Evolutionary conservation across 495 filamentous ascomycete genomes (phyloP).

Genomic region (Hypoxylon cercidicola): DNA sequence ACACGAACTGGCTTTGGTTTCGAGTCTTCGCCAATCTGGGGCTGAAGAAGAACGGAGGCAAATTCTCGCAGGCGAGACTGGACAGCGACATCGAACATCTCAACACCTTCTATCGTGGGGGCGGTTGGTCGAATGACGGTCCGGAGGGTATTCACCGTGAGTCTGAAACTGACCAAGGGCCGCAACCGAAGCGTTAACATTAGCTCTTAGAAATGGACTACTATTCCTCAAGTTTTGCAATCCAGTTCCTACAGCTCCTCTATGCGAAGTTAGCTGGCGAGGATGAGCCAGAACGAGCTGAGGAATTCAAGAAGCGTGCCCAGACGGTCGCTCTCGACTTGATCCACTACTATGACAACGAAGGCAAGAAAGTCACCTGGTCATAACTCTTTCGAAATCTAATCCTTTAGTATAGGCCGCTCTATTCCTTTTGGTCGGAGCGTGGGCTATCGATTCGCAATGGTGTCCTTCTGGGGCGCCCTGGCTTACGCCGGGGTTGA

Average conservation of each 20-base stretch:
- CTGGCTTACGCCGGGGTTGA: constrained; percentile 79
- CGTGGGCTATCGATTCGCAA: constrained; percentile 82
- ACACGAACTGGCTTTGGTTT: constrained; percentile 79
- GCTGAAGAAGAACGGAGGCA: constrained; percentile 73
- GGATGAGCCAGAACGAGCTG: constrained; percentile 72
- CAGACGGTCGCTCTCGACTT: constrained; percentile 73
- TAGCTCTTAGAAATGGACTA: constrained; percentile 73
- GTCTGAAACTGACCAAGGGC: constrained; percentile 10
- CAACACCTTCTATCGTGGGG: constrained; percentile 81
- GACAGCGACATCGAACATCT: constrained; percentile 79
- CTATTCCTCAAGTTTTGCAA: constrained; percentile 82
- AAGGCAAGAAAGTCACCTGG: constrained; percentile 53
- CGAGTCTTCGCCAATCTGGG: constrained; percentile 85
- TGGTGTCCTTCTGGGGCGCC: constrained; percentile 84
- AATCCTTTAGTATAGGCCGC: constrained; percentile 49
- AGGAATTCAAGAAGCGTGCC: constrained; percentile 74
- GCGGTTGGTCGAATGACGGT: constrained; percentile 83
- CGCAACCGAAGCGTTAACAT: constrained; percentile 1
- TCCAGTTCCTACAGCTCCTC: constrained; percentile 79
- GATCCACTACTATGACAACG: constrained; percentile 76
- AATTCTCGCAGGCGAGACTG: constrained; percentile 71
- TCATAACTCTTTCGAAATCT: neutral
- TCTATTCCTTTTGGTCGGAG: constrained; percentile 80
- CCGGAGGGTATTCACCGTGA: constrained; percentile 74
- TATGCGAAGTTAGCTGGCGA: constrained; percentile 78